Evolutionary conservation across 2,329 filamentous ascomycete species (phyloP), one percentile per base, ranked within the genome.

Genomic region (Didymella pinodella): DNA sequence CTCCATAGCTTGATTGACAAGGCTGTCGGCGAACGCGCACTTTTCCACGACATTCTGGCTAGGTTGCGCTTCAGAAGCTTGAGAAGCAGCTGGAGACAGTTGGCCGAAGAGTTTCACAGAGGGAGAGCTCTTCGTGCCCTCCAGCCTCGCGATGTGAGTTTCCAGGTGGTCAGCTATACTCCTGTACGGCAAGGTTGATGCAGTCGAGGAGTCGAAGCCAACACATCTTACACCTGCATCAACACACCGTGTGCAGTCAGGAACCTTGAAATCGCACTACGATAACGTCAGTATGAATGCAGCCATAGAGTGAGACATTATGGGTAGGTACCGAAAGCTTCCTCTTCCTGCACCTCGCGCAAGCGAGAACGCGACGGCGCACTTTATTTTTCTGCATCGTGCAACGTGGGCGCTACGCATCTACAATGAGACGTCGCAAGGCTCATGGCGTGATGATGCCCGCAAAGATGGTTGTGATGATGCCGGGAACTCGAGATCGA

Each of bases 211-310:
- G 54, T 76, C 72, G 45, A 76, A 76, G 36, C 74, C 74, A 20
- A 74, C 71, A 45, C 74, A 76, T 45, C 66, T 60, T 6, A 72
- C 65, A 50, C 68, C 64, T 38, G 72, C 72, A 28, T 71, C 71
- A 7, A 71, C 65, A 61, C 74, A 76, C 44, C 73, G 67, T 26
- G 70, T 70, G 64, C 74, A 76, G 14, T 72, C 63, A 3, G 74
- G 74, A 22, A 75, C 70, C 46, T 75, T 75, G 59, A 71, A 70
- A 59, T 76, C 74, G 58, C 74, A 76, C 73, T 76, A 57, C 36
- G 40, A 54, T 28, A 28, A 36, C 22, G 66, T 71, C 58, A 72
- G 65, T 64, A 55, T 43, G 36, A 26, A 14, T 36, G 44, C 18
- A 50, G 48, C 56, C 18, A 26, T 53, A 51, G n/a, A 54, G 55